Percentiles rank a stretch among this genome's conserved stretches.
phyloP scores from a whole-genome alignment of 2,329 filamentous ascomycete genomes.

The Aureobasidium sp. region DNA sequence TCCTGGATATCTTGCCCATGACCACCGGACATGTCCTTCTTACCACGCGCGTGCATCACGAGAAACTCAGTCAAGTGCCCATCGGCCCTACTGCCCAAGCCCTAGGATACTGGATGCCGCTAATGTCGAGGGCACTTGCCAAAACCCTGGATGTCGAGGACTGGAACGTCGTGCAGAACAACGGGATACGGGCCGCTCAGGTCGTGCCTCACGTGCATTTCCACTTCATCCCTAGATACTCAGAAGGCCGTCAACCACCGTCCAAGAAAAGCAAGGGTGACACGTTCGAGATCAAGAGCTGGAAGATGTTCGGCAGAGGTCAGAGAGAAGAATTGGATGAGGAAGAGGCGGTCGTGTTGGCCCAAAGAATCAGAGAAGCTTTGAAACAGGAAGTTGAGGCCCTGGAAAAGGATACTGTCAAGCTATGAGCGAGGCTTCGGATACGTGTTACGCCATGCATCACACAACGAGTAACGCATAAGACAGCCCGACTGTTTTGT shows the following conservation, averaged over 20 bases:
- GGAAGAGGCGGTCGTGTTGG: constrained; percentile 56
- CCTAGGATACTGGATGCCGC: constrained; percentile 49
- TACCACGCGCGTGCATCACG: constrained; percentile 65
- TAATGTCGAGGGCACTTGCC: constrained; percentile 63
- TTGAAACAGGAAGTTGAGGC: constrained; percentile 29
- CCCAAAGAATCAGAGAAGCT: constrained; percentile 38
- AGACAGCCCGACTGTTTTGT: too few species aligned
- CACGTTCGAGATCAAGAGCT: constrained; percentile 44
- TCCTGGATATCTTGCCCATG: constrained; percentile 88
- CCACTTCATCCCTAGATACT: constrained; percentile 75
- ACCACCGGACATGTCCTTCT: constrained; percentile 75
- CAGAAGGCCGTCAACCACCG: constrained; percentile 34
- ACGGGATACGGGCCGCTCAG: constrained; percentile 78
- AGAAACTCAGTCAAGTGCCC: constrained; percentile 64
- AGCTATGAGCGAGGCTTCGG: constrained; percentile 7
- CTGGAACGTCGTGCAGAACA: constrained; percentile 98
- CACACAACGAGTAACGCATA: neutral
- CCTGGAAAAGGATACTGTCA: constrained; percentile 5
- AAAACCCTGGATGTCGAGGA: constrained; percentile 63
- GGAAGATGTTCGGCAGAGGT: constrained; percentile 76
- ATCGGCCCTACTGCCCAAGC: constrained; percentile 18
- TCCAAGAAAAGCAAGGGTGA: constrained; percentile 37
- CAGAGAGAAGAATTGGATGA: constrained; percentile 66
- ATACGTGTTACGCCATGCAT: neutral
- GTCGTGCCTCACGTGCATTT: constrained; percentile 92